Base-by-base conservation (phyloP, 2,329 filamentous ascomycete species). In the Colletotrichum eremochloae region DNA sequence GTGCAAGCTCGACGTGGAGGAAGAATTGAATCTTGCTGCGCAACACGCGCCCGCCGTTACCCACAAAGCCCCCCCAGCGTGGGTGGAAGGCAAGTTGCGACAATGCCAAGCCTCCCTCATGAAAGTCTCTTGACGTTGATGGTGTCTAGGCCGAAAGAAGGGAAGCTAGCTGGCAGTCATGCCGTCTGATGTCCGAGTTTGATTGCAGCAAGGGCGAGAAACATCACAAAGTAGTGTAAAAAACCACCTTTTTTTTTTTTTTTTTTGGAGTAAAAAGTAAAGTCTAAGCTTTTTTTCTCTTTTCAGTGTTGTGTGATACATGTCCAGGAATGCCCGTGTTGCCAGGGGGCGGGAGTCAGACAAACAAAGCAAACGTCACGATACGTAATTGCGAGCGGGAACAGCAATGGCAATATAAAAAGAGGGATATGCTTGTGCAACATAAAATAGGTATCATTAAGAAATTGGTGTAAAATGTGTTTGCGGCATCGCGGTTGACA, bases 401-500 rank as follows among this genome's bases (percentile, higher is more conserved):
- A 31, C 38, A 33, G 20, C 20, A 57, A 15, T 15, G 36, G 33
- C 20, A 38, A 24, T 15, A 12, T 8, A 24, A n/a, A n/a, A 18
- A n/a, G 6, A 9, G 20, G 2, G n/a, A 6, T 14, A 6, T 36
- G 20, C 24, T 61, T 62, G 42, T 44, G 69, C 24, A 69, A 69
- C 46, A 14, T 55, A 46, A 63, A 63, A 52, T 63, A 63, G 60
- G 60, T 63, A 63, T 63, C 60, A 63, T 63, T 63, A 52, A 63
- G 9, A 40, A 52, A 20, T 52, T 63, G 33, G 9, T 52, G 46
- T 61, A 67, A 48, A 64, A 61, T 69, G 60, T 69, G 68, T 65
- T 61, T 52, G 69, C 60, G 31, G 60, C 66, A 36, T 72, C 66
- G 58, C 57, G 38, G 46, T 60, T 69, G 56, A 72, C 55, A 60